A percentile compares a stretch with the other conserved stretches of the same genome.
phyloP scores from a whole-genome alignment of 2,329 filamentous ascomycete genomes.

The Fusarium euwallaceae region DNA sequence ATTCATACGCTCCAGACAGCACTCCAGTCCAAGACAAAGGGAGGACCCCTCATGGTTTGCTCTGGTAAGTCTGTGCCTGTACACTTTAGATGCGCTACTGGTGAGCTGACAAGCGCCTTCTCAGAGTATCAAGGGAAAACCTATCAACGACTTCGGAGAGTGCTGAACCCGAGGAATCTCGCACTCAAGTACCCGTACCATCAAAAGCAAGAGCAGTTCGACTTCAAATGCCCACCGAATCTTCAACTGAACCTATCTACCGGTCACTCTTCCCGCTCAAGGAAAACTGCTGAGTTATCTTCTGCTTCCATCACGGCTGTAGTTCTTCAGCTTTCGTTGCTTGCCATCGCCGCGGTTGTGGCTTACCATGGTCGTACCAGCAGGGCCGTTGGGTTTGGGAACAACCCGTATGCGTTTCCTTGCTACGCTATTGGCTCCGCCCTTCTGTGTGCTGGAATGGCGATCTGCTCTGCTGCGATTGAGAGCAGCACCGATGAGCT shows the following conservation, averaged over 20 bases:
- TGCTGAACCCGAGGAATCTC: background rate
- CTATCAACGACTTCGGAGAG: background rate
- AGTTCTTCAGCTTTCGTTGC: background rate
- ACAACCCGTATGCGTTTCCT: background rate
- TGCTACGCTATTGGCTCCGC: background rate
- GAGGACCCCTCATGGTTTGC: background rate
- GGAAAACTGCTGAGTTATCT: background rate
- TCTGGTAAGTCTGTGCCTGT: background rate
- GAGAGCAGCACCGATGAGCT: background rate
- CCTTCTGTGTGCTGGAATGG: background rate
- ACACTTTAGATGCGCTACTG: rapidly evolving
- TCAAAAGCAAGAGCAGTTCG: background rate
- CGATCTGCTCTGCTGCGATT: background rate
- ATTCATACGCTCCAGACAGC: background rate
- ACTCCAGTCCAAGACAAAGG: background rate
- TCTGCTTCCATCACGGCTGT: background rate
- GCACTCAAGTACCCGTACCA: rapidly evolving
- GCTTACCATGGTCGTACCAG: background rate
- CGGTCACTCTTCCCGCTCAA: background rate
- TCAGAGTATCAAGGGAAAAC: background rate
- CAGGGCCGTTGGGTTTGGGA: background rate
- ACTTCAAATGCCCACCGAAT: background rate
- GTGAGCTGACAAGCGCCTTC: background rate
- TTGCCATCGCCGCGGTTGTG: background rate
- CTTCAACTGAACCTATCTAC: background rate